A percentile compares a stretch with the other conserved stretches of the same genome.
phyloP scores from a whole-genome alignment of 306 rosid genomes.

The Dryas octopetala region DNA sequence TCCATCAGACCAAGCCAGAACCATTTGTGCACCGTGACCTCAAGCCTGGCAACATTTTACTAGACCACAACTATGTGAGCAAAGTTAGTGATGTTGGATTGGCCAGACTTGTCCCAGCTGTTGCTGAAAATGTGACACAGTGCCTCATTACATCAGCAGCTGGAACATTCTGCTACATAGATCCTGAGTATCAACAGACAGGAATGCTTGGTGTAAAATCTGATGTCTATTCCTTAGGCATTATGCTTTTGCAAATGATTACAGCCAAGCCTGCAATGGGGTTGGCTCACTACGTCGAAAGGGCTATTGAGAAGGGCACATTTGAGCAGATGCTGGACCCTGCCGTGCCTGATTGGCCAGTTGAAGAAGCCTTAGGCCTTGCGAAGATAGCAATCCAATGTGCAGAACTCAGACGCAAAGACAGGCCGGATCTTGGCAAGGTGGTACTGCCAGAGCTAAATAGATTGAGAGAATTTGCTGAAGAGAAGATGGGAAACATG shows the following conservation, averaged over 20 bases:
- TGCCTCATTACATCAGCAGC: slow-evolving; percentile 78
- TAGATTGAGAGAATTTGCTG: slow-evolving; percentile 61
- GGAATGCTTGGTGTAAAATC: slow-evolving; percentile 96
- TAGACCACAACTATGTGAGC: slow-evolving; percentile 71
- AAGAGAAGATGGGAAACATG: slow-evolving; percentile 33
- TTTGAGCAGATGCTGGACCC: slow-evolving; percentile 61
- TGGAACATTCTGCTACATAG: slow-evolving; percentile 95
- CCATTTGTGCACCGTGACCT: slow-evolving; percentile 95
- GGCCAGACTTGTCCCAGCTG: slow-evolving; percentile 83
- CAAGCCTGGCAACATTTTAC: slow-evolving; percentile 83
- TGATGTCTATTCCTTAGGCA: slow-evolving; percentile 87
- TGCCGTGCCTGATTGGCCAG: slow-evolving; percentile 70
- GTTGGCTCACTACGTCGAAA: slow-evolving; percentile 51
- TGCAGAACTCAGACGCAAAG: slow-evolving; percentile 84
- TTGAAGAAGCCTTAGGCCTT: slow-evolving; percentile 45
- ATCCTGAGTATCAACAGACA: slow-evolving; percentile 94
- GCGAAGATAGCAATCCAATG: slow-evolving; percentile 65
- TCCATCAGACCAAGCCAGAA: slow-evolving; percentile 95
- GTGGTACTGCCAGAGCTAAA: slow-evolving; percentile 55
- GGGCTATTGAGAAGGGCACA: slow-evolving; percentile 50
- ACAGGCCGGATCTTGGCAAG: slow-evolving; percentile 76
- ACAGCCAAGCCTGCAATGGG: slow-evolving; percentile 86
- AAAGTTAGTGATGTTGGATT: slow-evolving; percentile 89
- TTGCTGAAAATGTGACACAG: slow-evolving; percentile 80
- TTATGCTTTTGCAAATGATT: slow-evolving; percentile 67